Percentiles rank a stretch among this genome's conserved stretches.
phyloP scores from a whole-genome alignment of 2,329 filamentous ascomycete species.

The Ceratocystiopsis minuta region DNA sequence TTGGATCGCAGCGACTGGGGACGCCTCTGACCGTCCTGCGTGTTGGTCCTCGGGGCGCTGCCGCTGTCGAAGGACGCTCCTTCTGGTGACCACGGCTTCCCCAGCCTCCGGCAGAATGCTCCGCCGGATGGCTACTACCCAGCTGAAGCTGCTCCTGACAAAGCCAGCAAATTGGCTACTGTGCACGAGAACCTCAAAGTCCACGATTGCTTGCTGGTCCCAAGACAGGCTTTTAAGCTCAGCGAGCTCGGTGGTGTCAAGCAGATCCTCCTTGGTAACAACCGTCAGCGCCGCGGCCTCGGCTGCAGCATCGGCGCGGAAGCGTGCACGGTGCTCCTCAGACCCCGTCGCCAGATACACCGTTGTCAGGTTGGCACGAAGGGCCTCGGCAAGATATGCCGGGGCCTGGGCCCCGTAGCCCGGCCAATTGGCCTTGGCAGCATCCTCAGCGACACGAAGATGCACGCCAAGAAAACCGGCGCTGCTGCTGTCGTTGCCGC shows the following conservation, averaged over 20 bases:
- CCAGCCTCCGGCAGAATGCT: slow-evolving; percentile 5
- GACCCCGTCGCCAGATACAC: slow-evolving; percentile 22
- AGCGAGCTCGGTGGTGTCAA: slow-evolving; percentile 14
- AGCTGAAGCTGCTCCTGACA: slow-evolving; percentile 6
- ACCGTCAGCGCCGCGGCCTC: slow-evolving; percentile 16
- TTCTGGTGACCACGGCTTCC: neutral
- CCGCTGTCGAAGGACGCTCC: neutral
- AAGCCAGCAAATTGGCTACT: slow-evolving; percentile 5
- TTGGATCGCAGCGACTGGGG: neutral
- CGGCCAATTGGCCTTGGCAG: slow-evolving; percentile 16
- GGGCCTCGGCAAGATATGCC: slow-evolving; percentile 19
- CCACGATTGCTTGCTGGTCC: slow-evolving; percentile 9
- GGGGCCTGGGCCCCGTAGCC: slow-evolving; percentile 19
- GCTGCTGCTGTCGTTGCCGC: no score
- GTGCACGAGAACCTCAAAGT: slow-evolving; percentile 6
- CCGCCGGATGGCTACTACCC: slow-evolving; percentile 4
- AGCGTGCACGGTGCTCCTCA: slow-evolving; percentile 12
- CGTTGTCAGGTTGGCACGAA: slow-evolving; percentile 11
- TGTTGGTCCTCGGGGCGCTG: neutral
- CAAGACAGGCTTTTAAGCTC: slow-evolving; percentile 17
- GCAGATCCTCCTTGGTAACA: slow-evolving; percentile 18
- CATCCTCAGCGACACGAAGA: slow-evolving; percentile 19
- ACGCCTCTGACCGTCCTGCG: neutral
- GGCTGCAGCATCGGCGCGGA: slow-evolving; percentile 13
- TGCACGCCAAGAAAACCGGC: slow-evolving; percentile 21